Evolutionary conservation across 805 yeast species (phyloP).

Genomic region (Zygoascus bituminiphila): DNA sequence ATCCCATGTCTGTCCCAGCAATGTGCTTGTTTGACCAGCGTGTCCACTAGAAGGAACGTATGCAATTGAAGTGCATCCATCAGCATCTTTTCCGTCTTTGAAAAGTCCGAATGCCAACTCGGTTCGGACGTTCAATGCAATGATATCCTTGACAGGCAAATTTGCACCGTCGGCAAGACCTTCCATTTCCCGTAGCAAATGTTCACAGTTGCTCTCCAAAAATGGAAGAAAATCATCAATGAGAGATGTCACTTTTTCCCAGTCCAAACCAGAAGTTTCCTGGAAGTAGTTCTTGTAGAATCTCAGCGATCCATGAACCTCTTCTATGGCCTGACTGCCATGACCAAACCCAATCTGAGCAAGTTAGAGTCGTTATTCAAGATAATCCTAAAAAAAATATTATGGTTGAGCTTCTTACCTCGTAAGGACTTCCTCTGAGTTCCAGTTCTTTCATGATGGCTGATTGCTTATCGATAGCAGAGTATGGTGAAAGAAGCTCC

Average conservation of each 20-base stretch:
- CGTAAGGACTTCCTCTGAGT: conserved; percentile 44
- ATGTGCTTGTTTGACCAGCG: conserved; percentile 9
- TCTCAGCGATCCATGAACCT: conserved; percentile 25
- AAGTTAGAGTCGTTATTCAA: conserved; percentile 52
- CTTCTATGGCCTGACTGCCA: conserved; percentile 28
- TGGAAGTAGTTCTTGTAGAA: conserved; percentile 26
- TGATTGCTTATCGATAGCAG: too few relatives aligned
- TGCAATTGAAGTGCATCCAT: conserved; percentile 35
- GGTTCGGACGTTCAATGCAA: conserved; percentile 33
- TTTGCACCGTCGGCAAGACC: conserved; percentile 35
- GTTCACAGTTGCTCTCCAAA: conserved; percentile 25
- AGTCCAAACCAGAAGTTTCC: conserved; percentile 20
- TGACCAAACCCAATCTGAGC: conserved; percentile 31
- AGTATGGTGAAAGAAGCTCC: too few relatives aligned
- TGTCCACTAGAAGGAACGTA: conserved; percentile 11
- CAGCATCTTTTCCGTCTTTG: conserved; percentile 17
- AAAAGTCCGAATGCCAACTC: conserved; percentile 30
- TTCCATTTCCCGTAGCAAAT: conserved; percentile 29
- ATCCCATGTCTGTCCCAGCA: conserved; percentile 37
- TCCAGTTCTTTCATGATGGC: conserved; percentile 5
- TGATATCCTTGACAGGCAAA: conserved; percentile 28
- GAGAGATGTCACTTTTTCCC: conserved; percentile 27
- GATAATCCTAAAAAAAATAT: conserved; percentile 46
- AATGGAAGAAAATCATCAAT: conserved; percentile 26
- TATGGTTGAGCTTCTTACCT: conserved; percentile 55